Base-by-base conservation (phyloP, 1,284 basidiomycete species). In the Puccinia triticina region DNA sequence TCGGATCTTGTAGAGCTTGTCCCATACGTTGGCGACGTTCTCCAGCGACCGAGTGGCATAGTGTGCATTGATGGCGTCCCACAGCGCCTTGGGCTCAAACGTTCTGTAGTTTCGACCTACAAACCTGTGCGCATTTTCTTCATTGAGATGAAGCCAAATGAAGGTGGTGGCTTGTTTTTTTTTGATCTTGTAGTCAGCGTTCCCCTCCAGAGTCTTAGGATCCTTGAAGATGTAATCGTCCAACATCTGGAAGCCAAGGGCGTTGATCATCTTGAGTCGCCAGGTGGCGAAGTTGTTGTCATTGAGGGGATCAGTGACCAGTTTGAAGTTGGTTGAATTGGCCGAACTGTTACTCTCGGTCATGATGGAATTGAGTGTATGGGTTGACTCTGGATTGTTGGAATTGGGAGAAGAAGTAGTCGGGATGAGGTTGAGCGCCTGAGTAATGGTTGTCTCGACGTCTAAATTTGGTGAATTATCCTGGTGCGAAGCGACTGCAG, bases 111-210 rank as follows among this genome's bases (percentile, higher is more conserved):
- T n/a, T 1, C 37, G 1, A 21, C 21, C 21, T 5, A 69, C 66
- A 43, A 69, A 69, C 1, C 43, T 5, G n/a, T 26, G 16, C 1
- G 32, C n/a, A n/a, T 61, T 61, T n/a, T 43, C 23, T 0, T 37
- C 29, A 23, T 69, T 29, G 4, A 32, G 26, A 10, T 69, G 66
- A 14, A 69, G 4, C 12, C 66, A 40, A 10, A 69, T 69, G 66
- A 69, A 69, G 43, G 29, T 69, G 21, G 66, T 69, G 43, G 32
- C 37, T 23, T 46, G 37, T 34, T 69, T 69, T n/a, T 34, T 32
- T 37, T 43, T 69, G 7, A 43, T 10, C 10, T n/a, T 69, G 18
- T 40, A 43, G 7, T 43, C 21, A 1, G 37, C 3, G 1, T 43
- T 26, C 10, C 3, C 2, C 16, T 26, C 2, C 12, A 34, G 3